Base-by-base conservation (phyloP, 1,284 basidiomycete genomes). In the Pascua sp. region DNA sequence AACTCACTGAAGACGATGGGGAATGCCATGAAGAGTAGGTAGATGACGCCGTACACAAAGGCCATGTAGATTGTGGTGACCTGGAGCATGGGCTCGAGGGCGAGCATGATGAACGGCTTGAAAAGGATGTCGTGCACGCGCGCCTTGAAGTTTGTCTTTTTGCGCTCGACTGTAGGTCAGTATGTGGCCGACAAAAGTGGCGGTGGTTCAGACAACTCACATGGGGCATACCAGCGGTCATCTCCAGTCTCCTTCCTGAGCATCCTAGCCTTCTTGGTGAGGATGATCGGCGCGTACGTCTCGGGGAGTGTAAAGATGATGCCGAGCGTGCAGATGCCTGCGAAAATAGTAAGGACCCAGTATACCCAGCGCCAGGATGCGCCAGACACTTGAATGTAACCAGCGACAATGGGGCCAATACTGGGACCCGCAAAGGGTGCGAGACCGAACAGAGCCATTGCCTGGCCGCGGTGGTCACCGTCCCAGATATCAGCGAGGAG, bases 41-140 rank as follows among this genome's bases (percentile, higher is more conserved):
- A 76, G 8, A 76, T 68, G 32, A 74, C 57, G 50, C 72, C 75
- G 59, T 76, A 77, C 12, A 78, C 71, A 56, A 77, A 78, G 8
- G 70, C 68, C 72, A 89, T 81, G 76, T 89, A 91, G 10, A 85
- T 44, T 0, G 88, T 90, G 44, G 88, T 76, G 11, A 84, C 82
- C 10, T 87, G 74, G 10, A 92, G 77, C 84, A 91, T 90, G 0
- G 89, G 89, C 70, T 92, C 90, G 16, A 78, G 77, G 57, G 84
- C 65, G 39, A 91, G 80, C 61, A 88, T 82, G 64, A 82, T 80
- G 77, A 85, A 90, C 0, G 85, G 89, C 68, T 84, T 81, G 63
- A 77, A 67, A 49, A 80, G 70, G 47, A 78, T 81, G 52, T 79
- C 66, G 64, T 85, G 79, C 1, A 83, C 38, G 16, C 72, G 56